Evolutionary conservation across 2,329 filamentous ascomycete genomes (phyloP).

Genomic region (Cordyceps sp.): DNA sequence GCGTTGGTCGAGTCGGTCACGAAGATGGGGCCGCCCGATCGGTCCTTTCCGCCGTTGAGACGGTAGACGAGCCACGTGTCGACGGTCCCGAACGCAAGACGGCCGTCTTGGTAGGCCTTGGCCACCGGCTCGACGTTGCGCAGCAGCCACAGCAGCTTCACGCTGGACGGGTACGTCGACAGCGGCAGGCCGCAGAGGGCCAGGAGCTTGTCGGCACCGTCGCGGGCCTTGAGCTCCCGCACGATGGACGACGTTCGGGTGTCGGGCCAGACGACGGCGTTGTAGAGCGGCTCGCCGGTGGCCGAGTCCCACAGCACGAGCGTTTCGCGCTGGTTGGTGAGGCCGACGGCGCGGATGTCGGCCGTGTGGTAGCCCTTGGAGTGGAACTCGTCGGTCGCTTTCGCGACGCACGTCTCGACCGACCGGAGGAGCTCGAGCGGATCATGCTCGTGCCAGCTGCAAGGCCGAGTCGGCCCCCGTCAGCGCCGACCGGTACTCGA

Average conservation of each 20-base stretch:
- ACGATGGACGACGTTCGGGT: slow-evolving; percentile 60
- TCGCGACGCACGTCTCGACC: slow-evolving; percentile 65
- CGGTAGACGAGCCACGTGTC: slow-evolving; percentile 80
- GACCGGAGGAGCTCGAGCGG: slow-evolving; percentile 59
- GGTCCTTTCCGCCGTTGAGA: slow-evolving; percentile 56
- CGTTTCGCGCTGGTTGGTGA: slow-evolving; percentile 85
- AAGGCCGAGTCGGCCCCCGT: slow-evolving; percentile 1
- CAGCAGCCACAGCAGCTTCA: slow-evolving; percentile 74
- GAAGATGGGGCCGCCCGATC: slow-evolving; percentile 39
- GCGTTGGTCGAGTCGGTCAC: slow-evolving; percentile 83
- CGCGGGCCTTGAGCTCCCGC: slow-evolving; percentile 53
- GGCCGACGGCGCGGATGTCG: slow-evolving; percentile 62
- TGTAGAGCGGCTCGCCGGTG: slow-evolving; percentile 66
- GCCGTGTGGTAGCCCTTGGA: slow-evolving; percentile 49
- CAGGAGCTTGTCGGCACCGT: slow-evolving; percentile 51
- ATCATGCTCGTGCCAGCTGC: slow-evolving; percentile 81
- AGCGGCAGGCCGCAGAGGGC: slow-evolving; percentile 66
- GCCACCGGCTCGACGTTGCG: slow-evolving; percentile 52
- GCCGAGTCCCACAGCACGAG: slow-evolving; percentile 69
- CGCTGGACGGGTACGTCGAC: slow-evolving; percentile 75
- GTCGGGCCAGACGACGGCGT: slow-evolving; percentile 83
- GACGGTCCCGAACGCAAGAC: slow-evolving; percentile 71
- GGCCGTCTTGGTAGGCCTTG: slow-evolving; percentile 58
- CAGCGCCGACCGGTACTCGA: slow-evolving; percentile 15
- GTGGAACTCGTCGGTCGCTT: slow-evolving; percentile 54